phyloP scores from a whole-genome alignment of 2,329 filamentous ascomycete genomes.

The Thielaviopsis ethacetica region DNA sequence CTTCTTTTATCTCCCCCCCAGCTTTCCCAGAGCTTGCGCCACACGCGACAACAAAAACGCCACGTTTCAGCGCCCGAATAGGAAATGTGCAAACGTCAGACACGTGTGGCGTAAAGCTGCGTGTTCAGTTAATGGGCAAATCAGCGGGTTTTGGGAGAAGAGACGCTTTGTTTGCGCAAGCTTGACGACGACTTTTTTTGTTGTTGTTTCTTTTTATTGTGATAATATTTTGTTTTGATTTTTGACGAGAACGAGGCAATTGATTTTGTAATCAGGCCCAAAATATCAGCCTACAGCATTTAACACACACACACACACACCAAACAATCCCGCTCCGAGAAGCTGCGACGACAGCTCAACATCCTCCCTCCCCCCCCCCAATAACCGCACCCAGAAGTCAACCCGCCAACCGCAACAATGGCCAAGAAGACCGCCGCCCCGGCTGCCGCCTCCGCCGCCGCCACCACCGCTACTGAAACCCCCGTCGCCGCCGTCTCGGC shows the following conservation, averaged over 20 bases:
- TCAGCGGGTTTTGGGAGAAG: neutral
- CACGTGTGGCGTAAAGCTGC: slow-evolving; percentile 12
- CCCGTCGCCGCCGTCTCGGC: slow-evolving; percentile 11
- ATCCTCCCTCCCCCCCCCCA: slow-evolving; percentile 15
- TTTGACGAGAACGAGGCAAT: no score
- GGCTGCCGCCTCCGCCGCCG: slow-evolving; percentile 15
- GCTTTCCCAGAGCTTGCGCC: neutral
- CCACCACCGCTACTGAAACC: slow-evolving; percentile 13
- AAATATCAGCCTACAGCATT: neutral
- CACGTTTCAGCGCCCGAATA: neutral
- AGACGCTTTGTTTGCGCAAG: neutral
- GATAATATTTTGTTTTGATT: neutral
- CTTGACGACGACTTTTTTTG: neutral
- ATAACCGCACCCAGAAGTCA: no score
- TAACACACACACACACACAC: neutral
- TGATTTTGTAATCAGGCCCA: no score
- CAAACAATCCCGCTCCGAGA: neutral
- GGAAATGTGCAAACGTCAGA: slow-evolving; percentile 7
- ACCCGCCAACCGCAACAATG: slow-evolving; percentile 8
- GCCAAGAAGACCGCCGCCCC: slow-evolving; percentile 10
- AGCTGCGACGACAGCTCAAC: neutral
- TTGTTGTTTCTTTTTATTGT: neutral
- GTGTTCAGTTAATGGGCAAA: slow-evolving; percentile 8
- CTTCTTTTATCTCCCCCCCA: neutral
- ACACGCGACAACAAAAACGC: neutral